Percentiles rank a stretch among this genome's conserved stretches.
phyloP scores from a whole-genome alignment of 768 basidiomycete species.

The Boletus insuetus region DNA sequence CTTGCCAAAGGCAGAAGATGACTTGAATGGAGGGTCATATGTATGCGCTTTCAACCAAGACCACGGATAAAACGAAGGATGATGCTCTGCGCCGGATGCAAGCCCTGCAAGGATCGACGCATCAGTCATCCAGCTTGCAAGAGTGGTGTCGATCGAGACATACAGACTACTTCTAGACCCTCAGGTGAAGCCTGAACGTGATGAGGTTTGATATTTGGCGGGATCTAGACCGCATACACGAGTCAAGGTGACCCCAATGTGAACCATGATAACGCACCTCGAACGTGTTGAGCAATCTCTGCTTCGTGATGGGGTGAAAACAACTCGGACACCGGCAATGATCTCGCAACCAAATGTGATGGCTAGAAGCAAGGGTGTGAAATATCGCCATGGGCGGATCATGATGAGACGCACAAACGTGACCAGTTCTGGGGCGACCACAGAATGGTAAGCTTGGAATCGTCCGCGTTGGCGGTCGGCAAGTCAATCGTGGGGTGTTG shows the following conservation, averaged over 20 bases:
- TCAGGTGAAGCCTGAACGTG: constrained; percentile 51
- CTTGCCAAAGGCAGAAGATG: constrained; percentile 35
- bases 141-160: constrained; percentile 21
- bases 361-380: constrained; percentile 46
- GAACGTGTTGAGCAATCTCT: constrained; percentile 84
- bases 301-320: constrained; percentile 86
- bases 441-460: constrained; percentile 60
- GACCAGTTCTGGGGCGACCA: constrained; percentile 76
- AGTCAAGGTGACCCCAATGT: not conserved
- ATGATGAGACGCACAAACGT: constrained; percentile 58
- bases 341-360: constrained; percentile 89
- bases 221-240: constrained; percentile 53
- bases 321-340: constrained; percentile 88
- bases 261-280: constrained; percentile 45
- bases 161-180: constrained; percentile 77
- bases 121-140: not conserved
- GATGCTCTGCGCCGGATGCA: constrained; percentile 40
- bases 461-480: constrained; percentile 55
- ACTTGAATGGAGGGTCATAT: constrained; percentile 66
- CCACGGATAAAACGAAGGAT: constrained; percentile 87
- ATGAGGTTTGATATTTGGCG: constrained; percentile 64
- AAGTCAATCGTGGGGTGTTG: constrained; percentile 31
- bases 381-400: not conserved
- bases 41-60: constrained; percentile 75
- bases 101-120: constrained; percentile 19